These are phyloP conservation scores for Yarrowia alimentaria DNA, from an alignment of 805 yeast species.

Conservation along the genomic window DNA sequence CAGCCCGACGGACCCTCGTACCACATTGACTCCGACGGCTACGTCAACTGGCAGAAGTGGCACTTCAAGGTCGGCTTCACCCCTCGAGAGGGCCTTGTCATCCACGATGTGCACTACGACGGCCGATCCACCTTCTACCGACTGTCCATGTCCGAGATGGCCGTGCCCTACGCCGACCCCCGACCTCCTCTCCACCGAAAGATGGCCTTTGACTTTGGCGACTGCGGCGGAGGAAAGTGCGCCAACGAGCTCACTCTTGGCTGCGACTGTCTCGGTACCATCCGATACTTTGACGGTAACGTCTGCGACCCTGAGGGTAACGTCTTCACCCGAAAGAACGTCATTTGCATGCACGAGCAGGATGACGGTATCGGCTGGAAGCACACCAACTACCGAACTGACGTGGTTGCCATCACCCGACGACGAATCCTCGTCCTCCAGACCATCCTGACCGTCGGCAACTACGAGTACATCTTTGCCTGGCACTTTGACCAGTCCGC, in stretches of 20 bases:
- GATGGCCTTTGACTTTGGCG: slow-evolving; percentile 85
- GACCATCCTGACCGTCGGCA: slow-evolving; percentile 81
- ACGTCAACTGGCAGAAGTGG: slow-evolving; percentile 81
- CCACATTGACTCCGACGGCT: slow-evolving; percentile 49
- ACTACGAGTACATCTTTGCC: slow-evolving; percentile 76
- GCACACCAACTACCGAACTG: slow-evolving; percentile 77
- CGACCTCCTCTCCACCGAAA: slow-evolving; percentile 80
- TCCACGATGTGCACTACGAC: slow-evolving; percentile 69
- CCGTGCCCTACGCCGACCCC: slow-evolving; percentile 85
- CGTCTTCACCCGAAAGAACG: slow-evolving; percentile 60
- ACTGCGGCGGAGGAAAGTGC: slow-evolving; percentile 75
- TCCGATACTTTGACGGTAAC: slow-evolving; percentile 68
- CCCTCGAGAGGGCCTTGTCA: slow-evolving; percentile 75
- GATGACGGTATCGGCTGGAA: slow-evolving; percentile 76
- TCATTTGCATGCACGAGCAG: slow-evolving; percentile 81
- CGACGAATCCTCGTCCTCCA: slow-evolving; percentile 78
- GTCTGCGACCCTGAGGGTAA: slow-evolving; percentile 61
- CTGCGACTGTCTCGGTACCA: slow-evolving; percentile 81
- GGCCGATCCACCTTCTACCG: slow-evolving; percentile 76
- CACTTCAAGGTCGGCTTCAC: slow-evolving; percentile 68
- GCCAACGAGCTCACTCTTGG: slow-evolving; percentile 72
- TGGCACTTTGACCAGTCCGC: slow-evolving; percentile 75
- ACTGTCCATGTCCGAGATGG: slow-evolving; percentile 75
- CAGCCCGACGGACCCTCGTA: slow-evolving; percentile 85
- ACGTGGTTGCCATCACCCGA: slow-evolving; percentile 62